Evolutionary conservation across 2,329 filamentous ascomycete genomes (phyloP), one percentile per base, ranked within the genome.

Genomic region (Pestalotiopsis sp.): DNA sequence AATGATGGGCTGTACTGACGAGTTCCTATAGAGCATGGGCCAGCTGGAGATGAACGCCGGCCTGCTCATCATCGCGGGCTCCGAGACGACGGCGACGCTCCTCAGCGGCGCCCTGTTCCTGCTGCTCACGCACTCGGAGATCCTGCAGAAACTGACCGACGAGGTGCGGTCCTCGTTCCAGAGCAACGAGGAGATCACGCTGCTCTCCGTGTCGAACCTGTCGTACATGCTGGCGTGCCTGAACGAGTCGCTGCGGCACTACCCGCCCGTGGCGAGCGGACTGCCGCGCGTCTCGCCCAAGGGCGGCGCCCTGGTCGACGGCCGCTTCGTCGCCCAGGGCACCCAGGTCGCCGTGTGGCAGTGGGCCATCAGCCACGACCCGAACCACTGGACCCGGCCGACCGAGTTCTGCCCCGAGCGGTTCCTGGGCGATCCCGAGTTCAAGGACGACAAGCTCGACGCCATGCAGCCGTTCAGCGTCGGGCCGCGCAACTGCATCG

Each of bases 21-120:
- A 58, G 2, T 11, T 61, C 14, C 6, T 3, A 1, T 7, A 39
- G n/a, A 44, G n/a, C 40, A n/a, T 39, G 38, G 35, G 71, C 14
- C 66, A 74, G 39, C 67, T 78, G 0, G 67, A 67, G 2, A 66
- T 63, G 44, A 78, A 77, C 65, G 71, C 74, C 4, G 71, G 65
- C n/a, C 70, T 78, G 11, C 71, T 81, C 3, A 76, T 86, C 38
- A 74, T 83, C 14, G 84, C 83, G 5, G 84, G 85, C 4, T 83
- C 81, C 3, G 85, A 87, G 71, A 87, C 85, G 4, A 85, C 84
- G 0, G 82, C 84, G 0, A 85, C 83, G 0, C 74, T 82, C 2
- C 75, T 86, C 17, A 74, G 78, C 69, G 73, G 82, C 70, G 71
- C 77, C 69, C 70, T 76, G 0, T 86, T 78, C 68, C 73, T 82